Conservation (phyloP, 768 basidiomycete species). For the Naganishia randhawae region DNA sequence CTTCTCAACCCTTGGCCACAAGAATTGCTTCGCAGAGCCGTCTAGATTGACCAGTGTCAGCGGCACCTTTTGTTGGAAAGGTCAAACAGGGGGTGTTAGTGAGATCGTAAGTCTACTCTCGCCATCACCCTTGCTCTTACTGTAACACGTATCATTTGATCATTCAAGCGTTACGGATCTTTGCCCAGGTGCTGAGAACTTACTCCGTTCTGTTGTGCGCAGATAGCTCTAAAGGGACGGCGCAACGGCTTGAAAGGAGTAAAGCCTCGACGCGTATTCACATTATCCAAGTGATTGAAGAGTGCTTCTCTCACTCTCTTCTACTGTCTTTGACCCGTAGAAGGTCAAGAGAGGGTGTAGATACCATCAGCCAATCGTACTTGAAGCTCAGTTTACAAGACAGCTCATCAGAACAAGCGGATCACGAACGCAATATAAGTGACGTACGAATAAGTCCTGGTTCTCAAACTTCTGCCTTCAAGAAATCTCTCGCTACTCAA, state of each 20-base stretch:
- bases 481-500: background rate
- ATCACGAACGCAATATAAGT: background rate
- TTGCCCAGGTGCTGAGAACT: background rate
- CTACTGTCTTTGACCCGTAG: background rate
- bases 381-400: no score
- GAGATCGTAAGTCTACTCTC: background rate
- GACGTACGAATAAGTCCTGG: background rate
- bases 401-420: no score
- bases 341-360: background rate
- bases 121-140: background rate
- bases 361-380: background rate
- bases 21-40: no score
- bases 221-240: background rate
- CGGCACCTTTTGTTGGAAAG: background rate
- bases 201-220: background rate
- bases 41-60: background rate
- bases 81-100: background rate
- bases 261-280: background rate
- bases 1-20: no score
- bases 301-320: background rate
- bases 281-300: background rate
- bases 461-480: background rate
- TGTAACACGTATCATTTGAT: background rate
- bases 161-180: background rate
- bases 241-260: background rate